Base-by-base conservation (phyloP, 2,329 filamentous ascomycete genomes). In the Sporothrix pseudoabietina region DNA sequence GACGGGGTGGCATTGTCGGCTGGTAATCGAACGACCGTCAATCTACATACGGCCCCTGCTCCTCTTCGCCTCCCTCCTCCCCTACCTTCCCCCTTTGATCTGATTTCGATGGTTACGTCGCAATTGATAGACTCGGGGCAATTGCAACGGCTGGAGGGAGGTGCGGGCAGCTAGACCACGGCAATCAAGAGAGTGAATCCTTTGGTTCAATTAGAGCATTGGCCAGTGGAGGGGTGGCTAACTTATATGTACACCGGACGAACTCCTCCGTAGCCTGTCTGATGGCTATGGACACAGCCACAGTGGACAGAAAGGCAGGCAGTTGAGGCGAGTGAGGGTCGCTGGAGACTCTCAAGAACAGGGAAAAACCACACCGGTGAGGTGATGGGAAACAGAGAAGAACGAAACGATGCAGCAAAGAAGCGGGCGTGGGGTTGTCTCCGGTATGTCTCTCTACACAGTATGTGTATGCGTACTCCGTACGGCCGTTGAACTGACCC, bases 231-330 rank as follows among this genome's bases (percentile, higher is more conserved):
- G 26, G 26, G 59, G 8, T 1, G 59, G 19, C 41, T 8, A 44
- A 39, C 35, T 65, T 65, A n/a, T n/a, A n/a, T n/a, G n/a, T n/a
- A 26, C 59, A 65, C 61, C 61, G 61, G 61, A 65, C 61, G 61
- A 65, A 65, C 12, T 65, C n/a, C 61, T 65, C 39, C 61, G 61
- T 12, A 16, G 10, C n/a, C n/a, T 30, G n/a, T 7, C 39, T 63
- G 61, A 8, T 8, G 3, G 55, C 35, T 19, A 4, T n/a, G 59
- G 9, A 10, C 61, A 44, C 44, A 6, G 44, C 44, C 44, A 16
- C 44, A 49, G 44, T 44, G 61, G 39, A 10, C 5, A 65, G n/a
- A n/a, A 2, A 14, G 19, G 32, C 44, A 19, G 44, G 44, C 44
- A 59, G 32, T 59, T 32, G 52, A 49, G 44, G 44, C n/a, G n/a